Evolutionary conservation across 2,329 filamentous ascomycete genomes (phyloP), one percentile per base, ranked within the genome.

Genomic region (Bipolaris oryzae): DNA sequence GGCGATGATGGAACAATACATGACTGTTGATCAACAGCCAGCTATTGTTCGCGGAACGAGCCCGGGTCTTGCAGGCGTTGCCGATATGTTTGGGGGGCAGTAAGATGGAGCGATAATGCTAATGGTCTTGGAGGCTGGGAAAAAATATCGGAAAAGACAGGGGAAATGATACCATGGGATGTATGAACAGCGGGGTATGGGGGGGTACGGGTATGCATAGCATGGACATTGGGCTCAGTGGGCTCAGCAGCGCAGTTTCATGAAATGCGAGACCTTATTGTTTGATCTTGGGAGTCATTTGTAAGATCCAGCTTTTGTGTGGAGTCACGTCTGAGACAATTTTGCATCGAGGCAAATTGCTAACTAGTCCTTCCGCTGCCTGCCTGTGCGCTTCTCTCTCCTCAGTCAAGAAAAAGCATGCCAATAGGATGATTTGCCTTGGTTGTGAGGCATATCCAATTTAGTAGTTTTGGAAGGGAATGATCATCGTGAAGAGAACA

Each of bases 21-120:
- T 75, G 73, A 75, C 73, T 31, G 76, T 79, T 2, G 78, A 81
- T 50, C 69, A 75, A 59, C 61, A 67, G 18, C 61, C 73, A 10
- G 66, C 60, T 1, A 75, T 79, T 53, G 71, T 73, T 7, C 53
- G 76, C 3, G 79, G 77, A 3, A 75, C 73, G 1, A 77, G 76
- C 51, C 76, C 75, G 0, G 75, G 71, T 11, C 58, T 82, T 38
- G 79, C 74, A 9, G 78, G 78, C 5, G 74, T 82, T 20, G 78
- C 77, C 6, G 78, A 76, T 18, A 74, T 82, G 75, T 82, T 82
- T 66, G 73, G 62, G 3, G 68, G 48, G 20, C 44, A 52, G n/a
- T 57, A 46, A 25, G 50, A 21, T 20, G 39, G 10, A 15, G 21
- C 16, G 35, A 13, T 31, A 18, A 20, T 33, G 46, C 16, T 31